Evolutionary conservation across 2,329 filamentous ascomycete species (phyloP).

Genomic region (Orbilia blumenaviensis): DNA sequence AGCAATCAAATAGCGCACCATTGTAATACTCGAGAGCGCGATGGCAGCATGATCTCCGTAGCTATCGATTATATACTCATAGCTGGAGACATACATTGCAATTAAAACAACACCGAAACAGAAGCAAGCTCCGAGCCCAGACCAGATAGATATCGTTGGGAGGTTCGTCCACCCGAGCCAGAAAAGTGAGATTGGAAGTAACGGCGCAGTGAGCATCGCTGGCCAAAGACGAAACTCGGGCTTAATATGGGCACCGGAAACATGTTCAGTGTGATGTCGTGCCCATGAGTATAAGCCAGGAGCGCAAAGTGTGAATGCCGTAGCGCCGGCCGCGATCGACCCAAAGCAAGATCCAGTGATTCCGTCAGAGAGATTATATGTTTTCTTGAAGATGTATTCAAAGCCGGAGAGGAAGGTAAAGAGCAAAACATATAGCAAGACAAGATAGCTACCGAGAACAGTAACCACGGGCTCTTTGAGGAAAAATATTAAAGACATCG

Average conservation of each 20-base stretch:
- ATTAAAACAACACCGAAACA: slow-evolving; percentile 67
- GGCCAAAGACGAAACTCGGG: slow-evolving; percentile 68
- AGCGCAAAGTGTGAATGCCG: slow-evolving; percentile 62
- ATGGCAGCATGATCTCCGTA: slow-evolving; percentile 66
- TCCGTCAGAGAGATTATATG: slow-evolving; percentile 64
- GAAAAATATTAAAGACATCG: slow-evolving; percentile 63
- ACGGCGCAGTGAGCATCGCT: slow-evolving; percentile 65
- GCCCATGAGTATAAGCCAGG: slow-evolving; percentile 64
- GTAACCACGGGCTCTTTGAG: slow-evolving; percentile 65
- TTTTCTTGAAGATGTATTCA: slow-evolving; percentile 66
- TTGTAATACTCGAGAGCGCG: slow-evolving; percentile 60
- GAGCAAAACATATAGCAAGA: slow-evolving; percentile 64
- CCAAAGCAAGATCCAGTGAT: slow-evolving; percentile 65
- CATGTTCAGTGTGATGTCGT: slow-evolving; percentile 62
- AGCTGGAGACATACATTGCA: slow-evolving; percentile 65
- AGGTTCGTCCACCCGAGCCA: slow-evolving; percentile 69
- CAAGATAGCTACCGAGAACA: slow-evolving; percentile 63
- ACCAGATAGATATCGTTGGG: slow-evolving; percentile 65
- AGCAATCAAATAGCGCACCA: slow-evolving; percentile 60
- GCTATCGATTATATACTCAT: slow-evolving; percentile 69
- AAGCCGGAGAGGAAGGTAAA: slow-evolving; percentile 66
- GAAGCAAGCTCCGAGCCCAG: slow-evolving; percentile 65
- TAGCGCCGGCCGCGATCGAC: slow-evolving; percentile 62
- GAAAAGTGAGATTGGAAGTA: slow-evolving; percentile 67
- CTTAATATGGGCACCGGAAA: slow-evolving; percentile 61